Evolutionary conservation across 805 yeast genomes (phyloP), one percentile per base, ranked within the genome.

Genomic region (Yamadazyma philogaea): DNA sequence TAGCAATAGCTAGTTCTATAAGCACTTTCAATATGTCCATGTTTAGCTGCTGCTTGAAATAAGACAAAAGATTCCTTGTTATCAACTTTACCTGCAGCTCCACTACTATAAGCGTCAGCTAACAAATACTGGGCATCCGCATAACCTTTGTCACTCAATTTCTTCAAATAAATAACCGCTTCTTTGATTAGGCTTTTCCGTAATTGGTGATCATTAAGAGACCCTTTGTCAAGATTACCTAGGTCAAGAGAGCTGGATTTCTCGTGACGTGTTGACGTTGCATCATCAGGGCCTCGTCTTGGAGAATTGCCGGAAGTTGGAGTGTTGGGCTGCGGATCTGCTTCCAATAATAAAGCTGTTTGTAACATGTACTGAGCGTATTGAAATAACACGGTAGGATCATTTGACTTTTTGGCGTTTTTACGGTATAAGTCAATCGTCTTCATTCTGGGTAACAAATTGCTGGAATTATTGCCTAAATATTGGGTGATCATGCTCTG

Each of bases 1-100:
- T 83, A 86, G 63, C 96, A 91, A 42, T 85, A 77, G 0, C 97
- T 87, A 0, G 96, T 86, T 53, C 98, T 77, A 64, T 86, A 93
- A 1, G 96, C 89, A 37, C 93, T 79, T 60, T 91, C 98, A 4
- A 85, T 75, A 60, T 91, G 98, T 20, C 91, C 93, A 53, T 87
- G 91, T 59, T 93, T 91, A 2, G 96, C 96, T 6, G 98, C 96
- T 27, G 86, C 70, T 57, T 84, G 89, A 60, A 93, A 93, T 43
- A 87, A 74, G 1, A 61, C 52, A 53, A 87, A 82, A 1, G 97
- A 84, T 50, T 86, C 90, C 49, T 76, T 79, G 52, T 83, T 75
- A 39, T 90, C 96, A 8, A 82, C 70, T 59, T 84, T 86, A 1
- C 90, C 93, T 43, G 89, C 73, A 0, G 87, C 87, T 3, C 96